Conservation (phyloP, 106 monocot species). For the Amphibolis antarctica region DNA sequence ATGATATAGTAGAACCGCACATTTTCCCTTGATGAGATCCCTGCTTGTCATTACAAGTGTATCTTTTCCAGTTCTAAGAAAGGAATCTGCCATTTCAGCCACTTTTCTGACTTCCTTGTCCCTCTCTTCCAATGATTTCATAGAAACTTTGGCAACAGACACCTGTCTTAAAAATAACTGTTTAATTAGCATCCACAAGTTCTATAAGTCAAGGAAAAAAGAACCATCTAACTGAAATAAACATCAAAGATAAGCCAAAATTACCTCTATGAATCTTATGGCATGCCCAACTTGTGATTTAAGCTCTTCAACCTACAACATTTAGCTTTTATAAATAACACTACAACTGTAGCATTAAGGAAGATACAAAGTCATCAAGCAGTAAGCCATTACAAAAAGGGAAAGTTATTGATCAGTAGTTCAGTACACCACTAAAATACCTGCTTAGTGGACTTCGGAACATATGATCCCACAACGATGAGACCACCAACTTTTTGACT, state of each 20-base stretch:
- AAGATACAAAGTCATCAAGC: no score
- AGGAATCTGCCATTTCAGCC: constrained; percentile 61
- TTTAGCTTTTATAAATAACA: not conserved
- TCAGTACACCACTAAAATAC: constrained; percentile 10
- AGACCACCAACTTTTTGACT: constrained; percentile 58
- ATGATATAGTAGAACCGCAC: constrained; percentile 25
- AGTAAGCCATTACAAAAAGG: no score
- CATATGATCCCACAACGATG: constrained; percentile 94
- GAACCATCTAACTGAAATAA: not conserved
- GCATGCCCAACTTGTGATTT: constrained; percentile 38
- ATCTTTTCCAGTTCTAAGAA: constrained; percentile 63
- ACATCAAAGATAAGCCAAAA: not conserved
- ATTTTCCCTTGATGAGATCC: constrained; percentile 74
- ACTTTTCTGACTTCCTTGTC: constrained; percentile 63
- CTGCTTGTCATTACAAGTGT: constrained; percentile 82
- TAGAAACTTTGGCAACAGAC: constrained; percentile 69
- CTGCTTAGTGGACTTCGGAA: constrained; percentile 97
- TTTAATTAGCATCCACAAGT: not conserved
- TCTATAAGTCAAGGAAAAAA: not conserved
- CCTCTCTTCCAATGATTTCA: constrained; percentile 58
- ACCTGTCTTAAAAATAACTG: constrained; percentile 32
- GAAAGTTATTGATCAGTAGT: not conserved
- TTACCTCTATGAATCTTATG: constrained; percentile 72
- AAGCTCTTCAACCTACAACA: constrained; percentile 67
- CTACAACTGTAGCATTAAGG: not conserved